These are phyloP conservation scores for Stagonosporopsis cucurbitacearum DNA, from an alignment of 2,329 filamentous ascomycete species.

Conservation along the genomic window DNA sequence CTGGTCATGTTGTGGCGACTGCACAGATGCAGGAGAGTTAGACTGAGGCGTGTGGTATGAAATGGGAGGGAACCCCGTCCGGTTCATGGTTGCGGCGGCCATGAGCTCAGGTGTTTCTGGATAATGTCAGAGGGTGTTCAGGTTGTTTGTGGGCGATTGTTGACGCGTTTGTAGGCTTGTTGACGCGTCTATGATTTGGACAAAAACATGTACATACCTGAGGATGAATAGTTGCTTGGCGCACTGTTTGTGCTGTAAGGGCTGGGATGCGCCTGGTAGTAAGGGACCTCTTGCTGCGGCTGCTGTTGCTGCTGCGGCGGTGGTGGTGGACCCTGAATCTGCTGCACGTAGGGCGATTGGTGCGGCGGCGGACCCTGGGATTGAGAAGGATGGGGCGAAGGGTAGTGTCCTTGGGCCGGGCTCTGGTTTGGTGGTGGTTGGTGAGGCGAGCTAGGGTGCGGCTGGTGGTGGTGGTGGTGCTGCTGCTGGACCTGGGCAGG, in stretches of 20 bases:
- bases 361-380: conserved; percentile 60
- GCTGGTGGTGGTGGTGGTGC: conserved; percentile 49
- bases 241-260: conserved; percentile 84
- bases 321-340: conserved; percentile 66
- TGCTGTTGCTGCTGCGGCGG: conserved; percentile 61
- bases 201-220: conserved; percentile 47
- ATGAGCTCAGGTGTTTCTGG: conserved; percentile 76
- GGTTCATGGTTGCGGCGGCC: conserved; percentile 71
- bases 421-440: conserved; percentile 66
- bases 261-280: conserved; percentile 80
- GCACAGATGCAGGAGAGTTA: conserved; percentile 91
- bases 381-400: conserved; percentile 70
- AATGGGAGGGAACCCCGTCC: conserved; percentile 79
- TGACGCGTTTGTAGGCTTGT: conserved; percentile 19
- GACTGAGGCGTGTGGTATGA: conserved; percentile 91
- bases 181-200: not conserved
- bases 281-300: conserved; percentile 70
- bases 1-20: conserved; percentile 90
- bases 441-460: conserved; percentile 68
- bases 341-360: conserved; percentile 68
- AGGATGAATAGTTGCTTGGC: conserved; percentile 83
- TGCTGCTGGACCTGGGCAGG: conserved; percentile 71
- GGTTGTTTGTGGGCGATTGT: not conserved
- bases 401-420: conserved; percentile 65
- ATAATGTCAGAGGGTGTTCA: conserved; percentile 58